Evolutionary conservation across 164 flowering plant genomes (phyloP).

Genomic region (Nymphaea colorata): DNA sequence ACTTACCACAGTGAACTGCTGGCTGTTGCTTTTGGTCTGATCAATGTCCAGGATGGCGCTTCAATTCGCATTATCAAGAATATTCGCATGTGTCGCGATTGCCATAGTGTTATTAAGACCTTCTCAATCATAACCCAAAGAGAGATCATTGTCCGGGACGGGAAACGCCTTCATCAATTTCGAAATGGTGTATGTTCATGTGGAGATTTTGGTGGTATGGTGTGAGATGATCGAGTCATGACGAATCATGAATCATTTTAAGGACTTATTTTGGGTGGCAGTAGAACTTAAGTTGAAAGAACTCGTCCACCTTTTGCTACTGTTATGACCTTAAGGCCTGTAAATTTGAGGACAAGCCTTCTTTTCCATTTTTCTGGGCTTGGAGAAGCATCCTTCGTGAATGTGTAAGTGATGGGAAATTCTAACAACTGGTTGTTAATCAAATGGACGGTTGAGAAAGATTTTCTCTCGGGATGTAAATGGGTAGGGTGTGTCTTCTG

Average conservation of each 20-base stretch:
- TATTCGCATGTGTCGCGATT: slow-evolving; percentile 54
- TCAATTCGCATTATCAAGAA: slow-evolving; percentile 53
- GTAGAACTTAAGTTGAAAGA: neutral
- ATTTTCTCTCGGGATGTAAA: too few relatives aligned
- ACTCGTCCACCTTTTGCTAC: neutral
- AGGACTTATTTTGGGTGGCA: neutral
- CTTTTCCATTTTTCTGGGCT: neutral
- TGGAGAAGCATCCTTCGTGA: too few relatives aligned
- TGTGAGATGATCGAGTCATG: neutral
- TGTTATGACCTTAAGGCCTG: neutral
- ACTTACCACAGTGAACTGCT: slow-evolving; percentile 69
- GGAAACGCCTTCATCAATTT: slow-evolving; percentile 67
- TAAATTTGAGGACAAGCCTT: neutral
- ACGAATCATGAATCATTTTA: neutral
- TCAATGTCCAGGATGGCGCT: slow-evolving; percentile 29
- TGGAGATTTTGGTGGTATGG: slow-evolving; percentile 25
- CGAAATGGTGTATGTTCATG: slow-evolving; percentile 61
- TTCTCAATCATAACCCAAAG: slow-evolving; percentile 38
- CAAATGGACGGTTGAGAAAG: too few relatives aligned
- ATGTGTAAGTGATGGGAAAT: too few relatives aligned
- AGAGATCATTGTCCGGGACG: slow-evolving; percentile 59
- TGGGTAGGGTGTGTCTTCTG: too few relatives aligned
- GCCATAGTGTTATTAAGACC: slow-evolving; percentile 50
- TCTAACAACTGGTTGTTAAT: too few relatives aligned
- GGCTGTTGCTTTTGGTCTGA: slow-evolving; percentile 63